Evolutionary conservation across 23 red algal genomes (phyloP), one percentile per base, ranked within the genome.

Genomic region (Agarophyton chilense): DNA sequence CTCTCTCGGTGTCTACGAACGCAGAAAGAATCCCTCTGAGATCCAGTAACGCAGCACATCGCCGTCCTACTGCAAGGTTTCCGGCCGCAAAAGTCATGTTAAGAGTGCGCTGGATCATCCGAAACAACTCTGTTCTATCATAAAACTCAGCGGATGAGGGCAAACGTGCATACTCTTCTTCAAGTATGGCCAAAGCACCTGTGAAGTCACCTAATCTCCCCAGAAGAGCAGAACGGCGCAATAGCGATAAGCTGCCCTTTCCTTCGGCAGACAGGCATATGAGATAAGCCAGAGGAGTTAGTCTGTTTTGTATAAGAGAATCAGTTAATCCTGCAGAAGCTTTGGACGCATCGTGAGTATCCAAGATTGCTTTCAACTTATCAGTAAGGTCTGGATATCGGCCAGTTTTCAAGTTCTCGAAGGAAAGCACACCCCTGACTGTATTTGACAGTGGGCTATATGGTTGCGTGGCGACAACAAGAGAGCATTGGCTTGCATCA

Each of bases 281-380:
- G 14, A 91, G 41, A 53, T 91, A 91, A 10, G 87, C 87, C 5
- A 91, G n/a, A 24, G 87, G 74, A n/a, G 87, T 44, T 14, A 91
- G 38, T 16, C 67, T 43, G 19, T 66, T 65, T 4, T 36, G 28
- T n/a, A 81, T 79, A 17, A 91, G 64, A 80, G 57, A 29, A 32
- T 91, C 56, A n/a, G 58, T 74, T 39, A 91, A 39, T 60, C 55
- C 87, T 70, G 46, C 76, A 25, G 87, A 91, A 19, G 68, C 87
- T 81, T 91, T 73, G 12, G 87, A 91, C 16, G 63, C 87, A 81
- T 91, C 87, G 24, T 91, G 72, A 68, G 57, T 57, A 36, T 88
- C 65, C 22, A 76, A 41, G 58, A 88, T 58, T 42, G 44, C 51
- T 46, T 63, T 56, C 43, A 88, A 47, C 45, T 67, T 51, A 33